A percentile compares a stretch with the other conserved stretches of the same genome.
Evolutionary conservation across 2,329 filamentous ascomycete genomes (phyloP).

Genomic region (Penicillium olsonii): DNA sequence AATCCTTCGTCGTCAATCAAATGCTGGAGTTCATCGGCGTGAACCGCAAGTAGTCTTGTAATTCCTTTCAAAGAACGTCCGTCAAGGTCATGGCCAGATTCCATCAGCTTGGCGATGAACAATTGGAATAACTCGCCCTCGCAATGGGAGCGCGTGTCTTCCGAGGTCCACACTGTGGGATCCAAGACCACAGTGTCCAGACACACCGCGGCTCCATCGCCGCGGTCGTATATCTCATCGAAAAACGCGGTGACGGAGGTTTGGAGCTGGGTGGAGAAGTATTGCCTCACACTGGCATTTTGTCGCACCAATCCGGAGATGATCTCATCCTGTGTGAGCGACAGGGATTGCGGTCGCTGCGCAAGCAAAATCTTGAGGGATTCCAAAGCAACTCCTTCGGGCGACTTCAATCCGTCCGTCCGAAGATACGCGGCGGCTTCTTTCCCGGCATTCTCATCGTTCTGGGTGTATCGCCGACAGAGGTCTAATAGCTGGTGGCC

Average conservation of each 20-base stretch:
- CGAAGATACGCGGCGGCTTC: slow-evolving; percentile 47
- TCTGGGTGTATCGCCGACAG: slow-evolving; percentile 45
- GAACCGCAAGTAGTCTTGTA: slow-evolving; percentile 58
- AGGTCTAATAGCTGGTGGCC: slow-evolving; percentile 48
- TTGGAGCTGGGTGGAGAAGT: slow-evolving; percentile 46
- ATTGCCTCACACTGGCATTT: slow-evolving; percentile 44
- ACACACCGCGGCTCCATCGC: slow-evolving; percentile 49
- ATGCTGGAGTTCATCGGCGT: slow-evolving; percentile 51
- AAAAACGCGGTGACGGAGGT: slow-evolving; percentile 50
- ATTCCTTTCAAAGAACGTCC: slow-evolving; percentile 63
- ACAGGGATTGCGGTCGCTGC: slow-evolving; percentile 37
- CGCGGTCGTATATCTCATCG: slow-evolving; percentile 51
- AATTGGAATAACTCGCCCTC: slow-evolving; percentile 58
- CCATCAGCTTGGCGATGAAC: slow-evolving; percentile 85
- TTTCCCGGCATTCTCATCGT: slow-evolving; percentile 47
- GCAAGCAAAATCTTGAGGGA: slow-evolving; percentile 46
- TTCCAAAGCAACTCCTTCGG: slow-evolving; percentile 45
- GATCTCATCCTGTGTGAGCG: slow-evolving; percentile 47
- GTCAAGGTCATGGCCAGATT: slow-evolving; percentile 75
- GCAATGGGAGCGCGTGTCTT: slow-evolving; percentile 45
- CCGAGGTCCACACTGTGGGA: slow-evolving; percentile 47
- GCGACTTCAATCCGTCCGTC: slow-evolving; percentile 45
- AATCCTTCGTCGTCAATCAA: slow-evolving; percentile 69
- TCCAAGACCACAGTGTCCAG: slow-evolving; percentile 50
- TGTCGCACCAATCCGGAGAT: slow-evolving; percentile 49